Evolutionary conservation across 768 basidiomycete genomes (phyloP).

Genomic region (Leccinum boreale): DNA sequence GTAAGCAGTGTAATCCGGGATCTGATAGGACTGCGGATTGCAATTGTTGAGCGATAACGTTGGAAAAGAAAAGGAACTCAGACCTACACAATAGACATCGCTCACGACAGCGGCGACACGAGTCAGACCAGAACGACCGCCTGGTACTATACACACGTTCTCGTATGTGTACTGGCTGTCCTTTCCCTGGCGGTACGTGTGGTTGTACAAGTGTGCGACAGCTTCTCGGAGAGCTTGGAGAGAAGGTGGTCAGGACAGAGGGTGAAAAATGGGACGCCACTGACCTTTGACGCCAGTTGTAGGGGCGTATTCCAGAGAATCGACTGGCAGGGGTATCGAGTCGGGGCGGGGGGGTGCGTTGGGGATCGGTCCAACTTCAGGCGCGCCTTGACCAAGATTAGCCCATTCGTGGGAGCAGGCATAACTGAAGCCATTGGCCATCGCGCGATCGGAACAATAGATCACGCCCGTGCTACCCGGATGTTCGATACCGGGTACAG

Average conservation of each 20-base stretch:
- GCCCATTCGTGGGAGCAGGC: conserved; percentile 78
- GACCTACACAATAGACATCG: conserved; percentile 75
- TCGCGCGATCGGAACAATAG: conserved; percentile 92
- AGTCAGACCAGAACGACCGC: conserved; percentile 86
- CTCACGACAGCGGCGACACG: conserved; percentile 90
- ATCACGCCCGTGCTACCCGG: conserved; percentile 66
- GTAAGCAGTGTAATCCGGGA: conserved; percentile 90
- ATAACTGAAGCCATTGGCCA: conserved; percentile 90
- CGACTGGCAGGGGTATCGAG: conserved; percentile 60
- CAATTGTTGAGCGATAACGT: neutral
- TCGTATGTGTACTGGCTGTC: conserved; percentile 83
- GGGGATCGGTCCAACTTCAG: conserved; percentile 84
- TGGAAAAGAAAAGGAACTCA: neutral
- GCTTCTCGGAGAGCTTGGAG: conserved; percentile 73
- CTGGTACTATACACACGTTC: conserved; percentile 94
- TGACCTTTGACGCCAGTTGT: conserved; percentile 86
- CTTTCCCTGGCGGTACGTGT: conserved; percentile 80
- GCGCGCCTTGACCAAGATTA: conserved; percentile 89
- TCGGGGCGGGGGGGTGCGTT: conserved; percentile 65
- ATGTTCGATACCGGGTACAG: conserved; percentile 83
- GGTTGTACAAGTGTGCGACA: conserved; percentile 87
- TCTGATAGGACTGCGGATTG: conserved; percentile 67
- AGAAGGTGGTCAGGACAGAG: conserved; percentile 2
- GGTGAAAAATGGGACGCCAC: conserved; percentile 2
- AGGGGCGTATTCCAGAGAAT: conserved; percentile 86